Base-by-base conservation (phyloP, 2,329 filamentous ascomycete genomes). In the Pyrenophora teres region DNA sequence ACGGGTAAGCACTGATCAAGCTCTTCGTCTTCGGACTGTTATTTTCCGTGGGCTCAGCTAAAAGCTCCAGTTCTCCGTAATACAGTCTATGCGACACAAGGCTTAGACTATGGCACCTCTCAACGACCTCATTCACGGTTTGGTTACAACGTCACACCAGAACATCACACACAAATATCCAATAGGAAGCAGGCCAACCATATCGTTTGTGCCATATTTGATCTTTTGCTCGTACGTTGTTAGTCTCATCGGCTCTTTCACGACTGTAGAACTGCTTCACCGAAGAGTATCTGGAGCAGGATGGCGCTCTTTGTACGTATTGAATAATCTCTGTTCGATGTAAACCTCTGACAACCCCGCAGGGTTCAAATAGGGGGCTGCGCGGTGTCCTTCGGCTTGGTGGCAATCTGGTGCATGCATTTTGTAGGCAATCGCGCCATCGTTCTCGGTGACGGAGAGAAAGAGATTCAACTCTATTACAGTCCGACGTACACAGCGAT, bases 341-440 rank as follows among this genome's bases (percentile, higher is more conserved):
- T 3, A 64, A 27, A 38, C 5, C 33, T 27, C 45, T 61, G 33
- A 59, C 40, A 1, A 27, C 8, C 52, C 1, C 16, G n/a, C 46
- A 78, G 75, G 72, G 57, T 77, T 9, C 76, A 80, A 53, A 70
- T 77, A 13, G 62, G 68, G 36, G 68, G 68, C 19, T 78, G 74
- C 50, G 66, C 75, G 31, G 65, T 77, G 1, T 75, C 76, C 1
- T 76, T 80, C 65, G 74, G 79, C 13, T 59, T 80, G 6, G 77
- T 80, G 40, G 78, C 78, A 13, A 80, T 81, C 41, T 82, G 73
- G 74, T 77, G 75, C 54, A 78, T 87, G 88, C 90, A 94, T 69
- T 93, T 89, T 65, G 87, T 94, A 59, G 90, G 90, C 18, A 93
- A 94, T 69, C 82, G 88, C 45, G 90, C 90, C 12, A 88, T 93